Base-by-base conservation (phyloP, 2,329 filamentous ascomycete species). In the Neofusicoccum ribis region DNA sequence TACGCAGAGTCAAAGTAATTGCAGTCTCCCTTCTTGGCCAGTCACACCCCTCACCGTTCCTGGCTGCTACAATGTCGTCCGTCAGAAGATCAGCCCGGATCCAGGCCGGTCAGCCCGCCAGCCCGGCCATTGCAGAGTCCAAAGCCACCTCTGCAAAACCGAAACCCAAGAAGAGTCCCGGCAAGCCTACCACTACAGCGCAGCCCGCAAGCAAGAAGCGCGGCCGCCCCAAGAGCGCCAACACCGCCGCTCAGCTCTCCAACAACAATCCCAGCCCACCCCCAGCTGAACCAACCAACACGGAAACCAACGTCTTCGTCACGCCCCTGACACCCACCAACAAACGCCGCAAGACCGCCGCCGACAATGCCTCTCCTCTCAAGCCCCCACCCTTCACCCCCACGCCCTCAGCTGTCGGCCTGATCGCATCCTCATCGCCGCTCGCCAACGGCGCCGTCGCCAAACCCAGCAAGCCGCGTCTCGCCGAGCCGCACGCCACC, bases 401-500 rank as follows among this genome's bases (percentile, higher is more conserved):
- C 6, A 84, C 83, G 0, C 83, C 84, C 1, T 80, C 81, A 27
- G 80, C 79, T 41, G 78, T 84, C 37, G 78, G 77, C 6, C 72
- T 84, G 63, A 82, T 85, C 69, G 74, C 79, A 23, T 80, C 77
- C 36, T 66, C 70, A 12, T 73, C 72, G 11, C 66, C 68, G 3
- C 51, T 52, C 34, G 20, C n/a, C 50, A 17, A 15, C 47, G 34
- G 11, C 15, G n/a, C 7, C 11, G 20, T 67, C 49, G 67, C 69
- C 2, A 65, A 64, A 9, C 71, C 72, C 78, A 80, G 56, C 64
- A 7, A 71, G 17, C 52, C 41, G 15, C 84, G 89, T 27, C 83
- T 89, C 1, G 89, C 88, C 14, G 82, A 88, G 68, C 87, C 89
- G 0, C 84, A 85, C 69, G 78, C 81, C 14, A 90, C 89, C 49